phyloP scores from a whole-genome alignment of 2,329 filamentous ascomycete genomes.

The Colletotrichum sp. region DNA sequence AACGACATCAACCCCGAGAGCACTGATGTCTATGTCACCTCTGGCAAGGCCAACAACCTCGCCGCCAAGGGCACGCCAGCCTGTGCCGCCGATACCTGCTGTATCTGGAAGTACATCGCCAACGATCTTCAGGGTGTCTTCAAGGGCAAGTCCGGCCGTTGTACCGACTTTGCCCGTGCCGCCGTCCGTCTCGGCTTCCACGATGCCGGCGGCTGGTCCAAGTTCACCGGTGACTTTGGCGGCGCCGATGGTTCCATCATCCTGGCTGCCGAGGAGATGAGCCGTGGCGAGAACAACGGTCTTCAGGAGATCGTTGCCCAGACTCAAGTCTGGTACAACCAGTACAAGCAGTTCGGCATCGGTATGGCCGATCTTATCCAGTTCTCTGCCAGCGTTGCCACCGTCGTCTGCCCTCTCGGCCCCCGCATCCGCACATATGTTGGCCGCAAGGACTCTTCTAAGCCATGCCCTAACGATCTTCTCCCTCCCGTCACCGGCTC shows the following conservation, averaged over 20 bases:
- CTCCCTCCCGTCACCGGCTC: slow-evolving; percentile 47
- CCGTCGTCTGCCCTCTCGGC: slow-evolving; percentile 48
- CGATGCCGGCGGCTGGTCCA: slow-evolving; percentile 50
- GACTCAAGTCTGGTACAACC: slow-evolving; percentile 41
- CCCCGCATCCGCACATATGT: slow-evolving; percentile 57
- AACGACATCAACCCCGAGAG: slow-evolving; percentile 28
- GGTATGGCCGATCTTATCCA: slow-evolving; percentile 60
- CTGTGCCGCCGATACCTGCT: slow-evolving; percentile 45
- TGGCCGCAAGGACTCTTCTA: slow-evolving; percentile 50
- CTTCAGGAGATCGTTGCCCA: slow-evolving; percentile 46
- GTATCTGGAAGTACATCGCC: slow-evolving; percentile 48
- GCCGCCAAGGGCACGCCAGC: slow-evolving; percentile 28
- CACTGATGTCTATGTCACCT: slow-evolving; percentile 20
- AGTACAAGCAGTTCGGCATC: slow-evolving; percentile 42
- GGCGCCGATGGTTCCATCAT: slow-evolving; percentile 52
- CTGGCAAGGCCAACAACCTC: not conserved
- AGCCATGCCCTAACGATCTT: slow-evolving; percentile 40
- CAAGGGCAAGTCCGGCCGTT: slow-evolving; percentile 39
- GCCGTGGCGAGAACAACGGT: slow-evolving; percentile 48
- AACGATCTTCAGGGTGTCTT: slow-evolving; percentile 41
- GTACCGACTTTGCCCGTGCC: slow-evolving; percentile 46
- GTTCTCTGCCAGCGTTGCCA: slow-evolving; percentile 54
- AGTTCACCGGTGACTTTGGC: slow-evolving; percentile 34
- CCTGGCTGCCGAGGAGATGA: slow-evolving; percentile 39
- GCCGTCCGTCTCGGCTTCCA: slow-evolving; percentile 54